Percentiles rank a stretch among this genome's conserved stretches.
Evolutionary conservation across 305 asterid species (phyloP).

Genomic region (Rubia peregrina): DNA sequence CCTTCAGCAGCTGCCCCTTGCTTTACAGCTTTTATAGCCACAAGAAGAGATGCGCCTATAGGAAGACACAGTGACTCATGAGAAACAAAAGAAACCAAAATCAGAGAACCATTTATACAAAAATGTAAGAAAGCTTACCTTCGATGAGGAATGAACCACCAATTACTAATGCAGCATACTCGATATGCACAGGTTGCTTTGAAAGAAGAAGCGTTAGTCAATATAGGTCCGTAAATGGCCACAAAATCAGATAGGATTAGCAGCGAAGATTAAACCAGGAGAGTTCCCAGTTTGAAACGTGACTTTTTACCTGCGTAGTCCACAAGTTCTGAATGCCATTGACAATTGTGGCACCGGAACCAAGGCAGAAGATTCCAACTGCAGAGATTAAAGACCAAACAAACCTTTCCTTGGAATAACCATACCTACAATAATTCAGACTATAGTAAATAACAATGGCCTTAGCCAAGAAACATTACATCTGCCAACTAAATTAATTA

Average conservation of each 20-base stretch:
- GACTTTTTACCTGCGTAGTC: slow-evolving; percentile 61
- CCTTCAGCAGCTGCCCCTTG: slow-evolving; percentile 99
- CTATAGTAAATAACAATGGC: slow-evolving; percentile 17
- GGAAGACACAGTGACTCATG: slow-evolving; percentile 14
- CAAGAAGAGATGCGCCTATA: slow-evolving; percentile 87
- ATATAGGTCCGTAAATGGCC: background rate
- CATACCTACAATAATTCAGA: slow-evolving; percentile 55
- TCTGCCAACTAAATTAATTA: background rate
- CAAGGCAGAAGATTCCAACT: slow-evolving; percentile 94
- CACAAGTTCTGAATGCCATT: slow-evolving; percentile 88
- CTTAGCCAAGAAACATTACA: background rate
- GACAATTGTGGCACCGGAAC: slow-evolving; percentile 95
- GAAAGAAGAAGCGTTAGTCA: slow-evolving; percentile 14
- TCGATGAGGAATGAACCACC: slow-evolving; percentile 93
- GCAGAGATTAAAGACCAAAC: slow-evolving; percentile 99
- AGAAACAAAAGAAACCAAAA: slow-evolving; percentile 1
- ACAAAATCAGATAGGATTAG: background rate
- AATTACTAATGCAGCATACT: slow-evolving; percentile 89
- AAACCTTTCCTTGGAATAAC: slow-evolving; percentile 98
- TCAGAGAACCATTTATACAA: background rate
- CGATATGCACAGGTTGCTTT: slow-evolving; percentile 85
- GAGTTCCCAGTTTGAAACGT: slow-evolving; percentile 21
- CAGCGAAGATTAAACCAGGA: background rate
- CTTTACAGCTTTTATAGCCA: slow-evolving; percentile 86
- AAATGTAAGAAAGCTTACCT: slow-evolving; percentile 36